These are phyloP conservation scores for Blastomyces gilchristii DNA, from an alignment of 2,329 filamentous ascomycete species.

Conservation along the genomic window DNA sequence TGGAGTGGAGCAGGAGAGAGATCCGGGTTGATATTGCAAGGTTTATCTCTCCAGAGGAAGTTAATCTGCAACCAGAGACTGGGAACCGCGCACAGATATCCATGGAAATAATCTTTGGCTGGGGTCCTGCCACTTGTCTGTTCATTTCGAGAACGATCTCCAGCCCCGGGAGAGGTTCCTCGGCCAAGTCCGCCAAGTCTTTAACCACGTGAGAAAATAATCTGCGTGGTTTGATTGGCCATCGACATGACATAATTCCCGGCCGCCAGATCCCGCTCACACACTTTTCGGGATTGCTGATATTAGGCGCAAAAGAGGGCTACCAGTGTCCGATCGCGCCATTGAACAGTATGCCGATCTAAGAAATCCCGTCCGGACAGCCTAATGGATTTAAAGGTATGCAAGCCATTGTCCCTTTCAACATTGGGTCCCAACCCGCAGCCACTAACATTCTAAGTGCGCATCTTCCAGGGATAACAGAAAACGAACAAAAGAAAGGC, in stretches of 20 bases:
- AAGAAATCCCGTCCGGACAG: slow-evolving; percentile 8
- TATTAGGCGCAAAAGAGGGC: too few relatives aligned
- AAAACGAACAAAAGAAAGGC: background rate
- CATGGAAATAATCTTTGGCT: too few relatives aligned
- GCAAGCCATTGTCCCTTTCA: background rate
- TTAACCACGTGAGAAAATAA: background rate
- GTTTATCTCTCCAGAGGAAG: too few relatives aligned
- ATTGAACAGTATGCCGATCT: slow-evolving; percentile 3
- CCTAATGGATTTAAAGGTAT: background rate
- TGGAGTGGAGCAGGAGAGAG: too few relatives aligned
- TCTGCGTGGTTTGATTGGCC: background rate
- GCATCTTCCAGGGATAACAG: background rate
- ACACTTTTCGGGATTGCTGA: background rate
- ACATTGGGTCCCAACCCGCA: background rate
- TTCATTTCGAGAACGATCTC: too few relatives aligned
- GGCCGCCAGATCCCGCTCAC: background rate
- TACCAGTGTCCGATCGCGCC: slow-evolving; percentile 13
- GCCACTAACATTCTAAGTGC: background rate
- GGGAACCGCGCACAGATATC: too few relatives aligned
- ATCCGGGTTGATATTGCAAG: too few relatives aligned
- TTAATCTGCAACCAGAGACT: too few relatives aligned
- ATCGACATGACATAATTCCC: background rate
- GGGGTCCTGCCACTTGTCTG: too few relatives aligned
- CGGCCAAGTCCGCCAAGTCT: too few relatives aligned
- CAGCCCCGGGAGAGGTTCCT: background rate